Evolutionary conservation across 2,329 filamentous ascomycete species (phyloP), one percentile per base, ranked within the genome.

Genomic region (Coniochaeta ligniaria): DNA sequence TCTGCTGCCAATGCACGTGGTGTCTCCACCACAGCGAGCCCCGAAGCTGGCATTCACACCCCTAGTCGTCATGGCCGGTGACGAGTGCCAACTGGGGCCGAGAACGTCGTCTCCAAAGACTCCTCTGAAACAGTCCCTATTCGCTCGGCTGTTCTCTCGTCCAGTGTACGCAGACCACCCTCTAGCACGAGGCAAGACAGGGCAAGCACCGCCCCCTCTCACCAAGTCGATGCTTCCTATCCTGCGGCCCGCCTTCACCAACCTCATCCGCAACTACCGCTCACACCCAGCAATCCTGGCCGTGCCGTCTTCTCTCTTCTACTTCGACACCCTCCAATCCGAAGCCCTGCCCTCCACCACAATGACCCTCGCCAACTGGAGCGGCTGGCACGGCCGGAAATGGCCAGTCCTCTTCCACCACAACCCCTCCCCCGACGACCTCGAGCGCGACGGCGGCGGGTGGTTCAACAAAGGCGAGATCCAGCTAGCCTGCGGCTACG

Each of bases 221-320:
- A 61, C 60, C 16, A 24, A 57, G 12, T 38, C 57, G 20, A 60
- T 65, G 41, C 57, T 67, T n/a, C 66, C 66, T 11, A 62, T 67
- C 11, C 58, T 65, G n/a, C 63, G 66, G 1, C 67, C 67, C 14
- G 59, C 66, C 45, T 68, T 68, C 31, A 63, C 66, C 11, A 68
- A 65, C 45, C 64, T 69, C 14, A 61, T 66, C 17, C 58, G 62
- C 7, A 68, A 69, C 55, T 68, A 67, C 59, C 67, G 66, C 35
- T 68, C 67, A 14, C 67, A 69, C 45, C 63, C 64, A 4, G 63
- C 67, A 35, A 68, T 69, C 22, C 58, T 69, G 12, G 66, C 67
- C 9, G 59, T 66, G 7, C 66, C 65, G 0, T 69, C 66, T 1
- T 59, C 35, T 1, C 62, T 69, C 22, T 69, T 67, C 50, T 69